These are phyloP conservation scores for Albugo candida DNA, from an alignment of 352 stramenopile genomes.

Conservation along the genomic window DNA sequence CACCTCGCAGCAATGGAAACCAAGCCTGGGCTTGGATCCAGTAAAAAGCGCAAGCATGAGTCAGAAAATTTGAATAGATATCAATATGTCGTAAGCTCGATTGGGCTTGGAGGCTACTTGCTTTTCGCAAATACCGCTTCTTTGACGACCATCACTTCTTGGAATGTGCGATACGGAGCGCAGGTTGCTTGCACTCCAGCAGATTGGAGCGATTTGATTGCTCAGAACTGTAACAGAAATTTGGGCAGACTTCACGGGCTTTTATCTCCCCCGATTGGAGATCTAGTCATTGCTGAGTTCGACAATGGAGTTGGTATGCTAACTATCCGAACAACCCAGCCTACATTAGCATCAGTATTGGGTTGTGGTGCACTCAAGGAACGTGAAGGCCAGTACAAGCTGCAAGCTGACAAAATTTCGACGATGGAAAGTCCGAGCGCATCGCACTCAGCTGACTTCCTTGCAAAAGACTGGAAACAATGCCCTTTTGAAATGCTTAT, in stretches of 20 bases:
- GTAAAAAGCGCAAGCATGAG: constrained; percentile 42
- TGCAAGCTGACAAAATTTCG: not conserved
- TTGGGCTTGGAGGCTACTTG: constrained; percentile 38
- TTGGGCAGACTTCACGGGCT: constrained; percentile 28
- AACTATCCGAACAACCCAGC: constrained; percentile 49
- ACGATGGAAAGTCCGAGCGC: not conserved
- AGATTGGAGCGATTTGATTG: constrained; percentile 9
- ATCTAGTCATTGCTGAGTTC: constrained; percentile 36
- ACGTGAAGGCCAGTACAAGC: not conserved
- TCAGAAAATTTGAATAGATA: not conserved
- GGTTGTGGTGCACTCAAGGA: constrained; percentile 14
- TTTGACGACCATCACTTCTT: constrained; percentile 24
- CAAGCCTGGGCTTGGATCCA: constrained; percentile 5
- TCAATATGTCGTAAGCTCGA: constrained; percentile 15
- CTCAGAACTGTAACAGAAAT: constrained; percentile 11
- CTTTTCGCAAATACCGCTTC: constrained; percentile 19
- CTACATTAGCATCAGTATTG: constrained; percentile 46
- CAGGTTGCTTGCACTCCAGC: constrained; percentile 32
- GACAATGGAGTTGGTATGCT: constrained; percentile 43
- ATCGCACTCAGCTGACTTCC: not conserved
- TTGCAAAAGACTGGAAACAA: not conserved
- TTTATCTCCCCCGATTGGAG: constrained; percentile 26
- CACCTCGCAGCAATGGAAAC: constrained; percentile 9
- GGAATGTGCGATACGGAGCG: constrained; percentile 59
- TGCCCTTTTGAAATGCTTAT: not conserved